Conservation (phyloP, 2,329 filamentous ascomycete genomes). For the Fusarium keratoplasticum region DNA sequence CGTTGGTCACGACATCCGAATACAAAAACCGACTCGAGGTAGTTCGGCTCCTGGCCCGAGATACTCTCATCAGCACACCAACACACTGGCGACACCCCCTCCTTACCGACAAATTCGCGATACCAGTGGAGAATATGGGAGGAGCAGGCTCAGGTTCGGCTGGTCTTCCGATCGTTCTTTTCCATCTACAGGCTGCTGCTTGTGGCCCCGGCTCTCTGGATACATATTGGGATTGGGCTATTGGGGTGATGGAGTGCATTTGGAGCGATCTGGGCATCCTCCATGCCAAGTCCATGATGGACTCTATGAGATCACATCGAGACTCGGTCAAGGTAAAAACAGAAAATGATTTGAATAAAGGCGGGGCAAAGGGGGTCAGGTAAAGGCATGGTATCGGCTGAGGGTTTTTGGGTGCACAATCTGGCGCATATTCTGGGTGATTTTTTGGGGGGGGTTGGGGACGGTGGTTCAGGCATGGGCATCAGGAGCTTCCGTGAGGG, state of each 20-base stretch:
- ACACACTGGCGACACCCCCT: constrained; percentile 65
- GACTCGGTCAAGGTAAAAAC: constrained; percentile 27
- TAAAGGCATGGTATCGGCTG: background rate
- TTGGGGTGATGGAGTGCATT: constrained; percentile 59
- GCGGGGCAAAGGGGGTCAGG: background rate
- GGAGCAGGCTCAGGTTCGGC: constrained; percentile 59
- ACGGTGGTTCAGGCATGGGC: background rate
- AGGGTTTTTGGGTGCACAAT: background rate
- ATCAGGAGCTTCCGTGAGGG: background rate
- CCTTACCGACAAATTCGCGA: constrained; percentile 52
- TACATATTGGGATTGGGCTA: constrained; percentile 58
- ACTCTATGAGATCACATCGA: constrained; percentile 51
- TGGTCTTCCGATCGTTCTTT: constrained; percentile 61
- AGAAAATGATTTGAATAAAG: constrained; percentile 9
- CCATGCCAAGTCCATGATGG: constrained; percentile 59
- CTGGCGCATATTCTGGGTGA: constrained; percentile 22
- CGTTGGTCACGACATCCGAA: constrained; percentile 46
- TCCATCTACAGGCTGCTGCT: constrained; percentile 60
- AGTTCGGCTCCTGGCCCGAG: constrained; percentile 55
- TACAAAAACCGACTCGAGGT: constrained; percentile 48
- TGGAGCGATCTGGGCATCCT: constrained; percentile 65
- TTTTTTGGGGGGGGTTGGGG: background rate
- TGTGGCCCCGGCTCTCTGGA: constrained; percentile 59
- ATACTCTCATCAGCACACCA: constrained; percentile 59
- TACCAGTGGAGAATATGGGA: constrained; percentile 50